Evolutionary conservation across 164 flowering plant genomes (phyloP).

Genomic region (Litsea cubeba): DNA sequence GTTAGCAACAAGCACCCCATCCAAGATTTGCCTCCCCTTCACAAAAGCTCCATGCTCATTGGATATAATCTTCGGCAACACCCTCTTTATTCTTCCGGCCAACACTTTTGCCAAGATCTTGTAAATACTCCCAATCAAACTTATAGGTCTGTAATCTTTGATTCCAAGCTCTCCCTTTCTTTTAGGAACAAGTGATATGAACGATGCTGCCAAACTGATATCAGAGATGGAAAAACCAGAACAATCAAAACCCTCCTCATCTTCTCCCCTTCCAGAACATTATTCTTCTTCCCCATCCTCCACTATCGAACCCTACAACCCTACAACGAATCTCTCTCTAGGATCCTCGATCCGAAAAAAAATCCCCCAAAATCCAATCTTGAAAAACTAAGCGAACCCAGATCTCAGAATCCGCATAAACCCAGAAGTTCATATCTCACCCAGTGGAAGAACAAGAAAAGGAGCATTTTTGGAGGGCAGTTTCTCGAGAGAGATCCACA

Average conservation of each 20-base stretch:
- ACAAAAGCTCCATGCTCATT: too few relatives aligned
- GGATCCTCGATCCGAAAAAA: conserved; percentile 15
- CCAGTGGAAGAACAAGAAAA: conserved; percentile 26
- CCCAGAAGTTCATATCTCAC: conserved; percentile 16
- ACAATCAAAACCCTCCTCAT: neutral
- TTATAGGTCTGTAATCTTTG: too few relatives aligned
- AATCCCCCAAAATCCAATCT: conserved; percentile 8
- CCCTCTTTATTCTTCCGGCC: too few relatives aligned
- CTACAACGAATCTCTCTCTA: conserved; percentile 7
- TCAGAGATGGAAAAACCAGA: conserved; percentile 13
- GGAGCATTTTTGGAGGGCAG: neutral
- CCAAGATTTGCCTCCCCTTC: too few relatives aligned
- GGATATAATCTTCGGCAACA: too few relatives aligned
- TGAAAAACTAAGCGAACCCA: conserved; percentile 19
- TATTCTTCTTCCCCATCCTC: neutral
- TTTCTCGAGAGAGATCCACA: neutral
- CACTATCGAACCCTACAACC: neutral
- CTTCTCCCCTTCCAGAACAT: neutral
- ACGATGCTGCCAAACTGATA: neutral
- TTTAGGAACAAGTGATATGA: too few relatives aligned
- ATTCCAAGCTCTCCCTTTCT: too few relatives aligned
- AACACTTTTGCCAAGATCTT: too few relatives aligned
- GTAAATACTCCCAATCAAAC: too few relatives aligned
- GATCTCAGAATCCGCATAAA: conserved; percentile 4
- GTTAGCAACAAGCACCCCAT: too few relatives aligned